Base-by-base conservation (phyloP, 179 eudicot species). In the Patellifolia procumbens region DNA sequence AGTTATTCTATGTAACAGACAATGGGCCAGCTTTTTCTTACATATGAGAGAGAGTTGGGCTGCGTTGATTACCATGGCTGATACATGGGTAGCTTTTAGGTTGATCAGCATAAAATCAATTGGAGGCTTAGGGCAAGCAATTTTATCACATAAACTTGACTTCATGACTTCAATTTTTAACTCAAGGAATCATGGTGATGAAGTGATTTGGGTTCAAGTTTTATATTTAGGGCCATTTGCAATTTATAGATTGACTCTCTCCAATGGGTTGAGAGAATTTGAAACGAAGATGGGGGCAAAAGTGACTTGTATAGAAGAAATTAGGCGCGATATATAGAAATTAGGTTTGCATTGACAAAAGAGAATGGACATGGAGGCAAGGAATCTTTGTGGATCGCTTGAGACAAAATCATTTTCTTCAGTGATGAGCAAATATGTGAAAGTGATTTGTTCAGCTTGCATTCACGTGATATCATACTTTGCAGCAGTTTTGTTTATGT, bases 21-120 rank as follows among this genome's bases (percentile, higher is more conserved):
- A 39, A 39, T 5, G 9, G 9, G 42, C 53, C 49, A 22, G 71
- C 0, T 35, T 64, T 34, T 66, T 32, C 6, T 75, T 60, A 61
- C 46, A 15, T n/a, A 45, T 62, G 26, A 56, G 77, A 63, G 37
- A 74, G n/a, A 29, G 62, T 32, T n/a, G 10, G 66, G 12, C 26
- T 67, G 20, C 49, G 62, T 62, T 62, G 45, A 49, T 19, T 43
- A 26, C 43, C 3, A 31, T 13, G 19, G 34, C 52, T 12, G 51
- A 53, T 51, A 26, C 43, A 24, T 65, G 20, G 13, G 22, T 35
- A 24, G 16, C 12, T 19, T 35, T 16, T 49, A 49, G 31, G 35
- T 22, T 26, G 56, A 68, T 6, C 35, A 24, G 20, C 11, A 24
- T 8, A 42, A 43, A 29, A 11, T 43, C 22, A 12, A 9, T 43